Conservation (phyloP, 257 asterid species). For the Schizonepeta tenuifolia region DNA sequence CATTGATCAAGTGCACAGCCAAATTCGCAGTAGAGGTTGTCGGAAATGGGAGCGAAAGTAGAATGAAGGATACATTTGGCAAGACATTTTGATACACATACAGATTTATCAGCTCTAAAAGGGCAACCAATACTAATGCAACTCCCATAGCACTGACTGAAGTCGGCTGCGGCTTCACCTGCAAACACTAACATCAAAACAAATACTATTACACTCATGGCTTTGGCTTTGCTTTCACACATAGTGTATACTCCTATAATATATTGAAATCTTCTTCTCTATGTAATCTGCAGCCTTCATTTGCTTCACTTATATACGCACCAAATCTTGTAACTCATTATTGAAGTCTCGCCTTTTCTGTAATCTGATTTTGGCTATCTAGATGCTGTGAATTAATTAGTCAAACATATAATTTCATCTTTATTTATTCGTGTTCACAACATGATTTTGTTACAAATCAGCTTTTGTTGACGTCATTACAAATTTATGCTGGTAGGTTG, state of each 20-base stretch:
- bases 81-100: conserved; percentile 14
- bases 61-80: not conserved
- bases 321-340: not conserved
- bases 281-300: not conserved
- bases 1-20: conserved; percentile 24
- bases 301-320: not conserved
- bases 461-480: too few relatives aligned
- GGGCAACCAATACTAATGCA: not conserved
- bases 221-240: not conserved
- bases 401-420: too few relatives aligned
- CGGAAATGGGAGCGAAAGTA: not conserved
- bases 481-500: too few relatives aligned
- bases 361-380: too few relatives aligned
- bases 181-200: conserved; percentile 5
- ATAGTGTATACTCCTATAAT: not conserved
- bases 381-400: too few relatives aligned
- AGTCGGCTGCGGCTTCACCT: not conserved
- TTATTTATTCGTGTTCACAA: too few relatives aligned
- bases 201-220: not conserved
- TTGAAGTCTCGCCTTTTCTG: too few relatives aligned
- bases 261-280: not conserved
- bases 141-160: not conserved
- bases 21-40: not conserved
- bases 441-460: too few relatives aligned
- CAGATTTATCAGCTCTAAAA: too few relatives aligned